Base-by-base conservation (phyloP, 2,329 filamentous ascomycete species). In the Epichloe hybrida region DNA sequence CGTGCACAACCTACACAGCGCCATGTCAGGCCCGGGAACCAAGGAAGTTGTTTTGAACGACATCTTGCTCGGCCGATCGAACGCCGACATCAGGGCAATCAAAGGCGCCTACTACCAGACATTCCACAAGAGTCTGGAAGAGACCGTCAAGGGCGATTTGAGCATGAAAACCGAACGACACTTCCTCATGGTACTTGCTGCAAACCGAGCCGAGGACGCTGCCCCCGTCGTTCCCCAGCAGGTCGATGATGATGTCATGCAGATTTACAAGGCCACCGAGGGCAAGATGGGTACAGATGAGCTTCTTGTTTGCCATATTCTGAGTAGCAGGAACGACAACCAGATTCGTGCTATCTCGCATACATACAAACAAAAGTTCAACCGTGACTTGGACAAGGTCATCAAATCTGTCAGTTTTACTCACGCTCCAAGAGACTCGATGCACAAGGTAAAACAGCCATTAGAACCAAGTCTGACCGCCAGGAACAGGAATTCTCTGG, bases 1-100 rank as follows among this genome's bases (percentile, higher is more conserved):
- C 64, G 83, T 84, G 4, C 73, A 83, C 60, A 76, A 80, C 49
- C 70, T 93, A 8, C 74, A 83, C 60, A 74, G 83, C 2, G 84
- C 88, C 1, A 81, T 95, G 71, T 74, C 81, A 46, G 89, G 91
- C 0, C 64, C 80, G 1, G 93, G 93, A 7, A 97, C 91, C 0
- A 95, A 95, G 60, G 91, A 97, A 63, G 72, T 73, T 50, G 74
- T 93, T 1, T 74, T 98, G 47, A 93, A 95, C 64, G 91, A 97
- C 58, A 77, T 95, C 5, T 75, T 97, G 2, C 77, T 96, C 4
- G 77, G 82, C 8, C 80, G 91, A 37, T 86, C 82, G 37, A 97
- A 97, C 61, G 88, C 89, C 36, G 91, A 97, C 59, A 73, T 98
- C 39, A 76, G 80, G 50, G 88, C 87, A 39, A 96, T 98, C 73